These are phyloP conservation scores for Euphorbia celastroides DNA, from an alignment of 441 rosid genomes.

Conservation along the genomic window DNA sequence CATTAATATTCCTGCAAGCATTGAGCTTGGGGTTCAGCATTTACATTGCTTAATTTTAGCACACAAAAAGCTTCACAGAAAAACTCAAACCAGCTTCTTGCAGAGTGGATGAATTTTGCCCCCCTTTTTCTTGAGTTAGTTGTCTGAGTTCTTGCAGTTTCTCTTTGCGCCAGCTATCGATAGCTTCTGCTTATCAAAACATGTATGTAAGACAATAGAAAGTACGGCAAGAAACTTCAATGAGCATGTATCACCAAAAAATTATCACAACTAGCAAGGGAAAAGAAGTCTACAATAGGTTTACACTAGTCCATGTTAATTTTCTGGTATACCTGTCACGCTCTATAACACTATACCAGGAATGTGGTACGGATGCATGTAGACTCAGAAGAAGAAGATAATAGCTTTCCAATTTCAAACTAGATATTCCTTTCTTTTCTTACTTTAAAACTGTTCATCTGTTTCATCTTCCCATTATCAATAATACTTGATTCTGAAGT, in stretches of 20 bases:
- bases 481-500: background rate
- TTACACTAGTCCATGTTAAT: background rate
- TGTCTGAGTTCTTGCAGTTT: conserved; percentile 61
- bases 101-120: conserved; percentile 42
- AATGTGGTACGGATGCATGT: background rate
- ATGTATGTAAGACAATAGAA: too few relatives aligned
- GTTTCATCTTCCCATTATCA: background rate
- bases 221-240: conserved; percentile 1
- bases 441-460: too few relatives aligned
- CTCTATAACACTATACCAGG: background rate
- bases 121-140: conserved; percentile 36
- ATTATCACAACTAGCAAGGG: background rate
- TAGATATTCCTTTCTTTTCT: too few relatives aligned
- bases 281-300: background rate
- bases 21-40: conserved; percentile 13
- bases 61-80: conserved; percentile 6
- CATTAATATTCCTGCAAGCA: conserved; percentile 47
- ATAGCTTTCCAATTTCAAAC: background rate
- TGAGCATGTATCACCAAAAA: background rate
- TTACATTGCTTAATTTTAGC: background rate
- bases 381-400: background rate
- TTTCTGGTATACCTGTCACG: background rate
- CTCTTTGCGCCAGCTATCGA: conserved; percentile 90
- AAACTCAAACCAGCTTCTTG: conserved; percentile 67
- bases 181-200: conserved; percentile 51